phyloP scores from a whole-genome alignment of 1,284 basidiomycete genomes.

The Apiotrichum laibachii region DNA sequence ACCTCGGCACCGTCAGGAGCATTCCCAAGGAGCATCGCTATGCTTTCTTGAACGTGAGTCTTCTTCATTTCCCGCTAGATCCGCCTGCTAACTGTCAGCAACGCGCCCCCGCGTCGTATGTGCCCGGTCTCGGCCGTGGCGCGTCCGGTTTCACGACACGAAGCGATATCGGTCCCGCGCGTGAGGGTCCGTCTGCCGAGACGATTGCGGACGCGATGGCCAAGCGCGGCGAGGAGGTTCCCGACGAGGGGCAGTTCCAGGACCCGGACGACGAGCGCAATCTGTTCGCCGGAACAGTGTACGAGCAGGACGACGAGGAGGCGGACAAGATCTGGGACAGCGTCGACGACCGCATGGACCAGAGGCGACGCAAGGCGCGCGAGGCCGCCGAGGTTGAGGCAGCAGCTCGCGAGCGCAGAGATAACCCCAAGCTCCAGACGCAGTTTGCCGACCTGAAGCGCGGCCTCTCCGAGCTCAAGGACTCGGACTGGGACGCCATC shows the following conservation, averaged over 20 bases:
- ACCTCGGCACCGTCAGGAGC: slow-evolving; percentile 46
- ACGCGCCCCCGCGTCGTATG: slow-evolving; percentile 88
- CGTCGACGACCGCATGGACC: slow-evolving; percentile 88
- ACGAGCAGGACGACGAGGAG: slow-evolving; percentile 97
- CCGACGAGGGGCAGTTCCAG: slow-evolving; percentile 79
- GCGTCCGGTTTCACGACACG: slow-evolving; percentile 98
- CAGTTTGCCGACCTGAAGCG: slow-evolving; percentile 94
- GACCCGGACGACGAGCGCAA: slow-evolving; percentile 98
- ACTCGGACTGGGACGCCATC: slow-evolving; percentile 89
- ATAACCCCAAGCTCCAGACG: slow-evolving; percentile 53
- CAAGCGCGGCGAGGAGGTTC: slow-evolving; percentile 79
- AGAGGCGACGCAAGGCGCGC: slow-evolving; percentile 71
- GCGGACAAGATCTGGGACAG: slow-evolving; percentile 91
- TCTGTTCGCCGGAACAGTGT: slow-evolving; percentile 90
- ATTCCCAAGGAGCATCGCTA: slow-evolving; percentile 49
- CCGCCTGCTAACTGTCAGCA: slow-evolving; percentile 22
- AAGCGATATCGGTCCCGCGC: slow-evolving; percentile 96
- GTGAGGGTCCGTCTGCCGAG: slow-evolving; percentile 88
- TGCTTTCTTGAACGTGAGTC: slow-evolving; percentile 42
- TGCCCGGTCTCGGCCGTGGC: slow-evolving; percentile 93
- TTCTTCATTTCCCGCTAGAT: background rate
- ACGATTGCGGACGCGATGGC: slow-evolving; percentile 79
- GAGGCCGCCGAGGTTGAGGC: slow-evolving; percentile 49
- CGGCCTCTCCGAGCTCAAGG: slow-evolving; percentile 77
- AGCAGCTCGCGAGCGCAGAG: slow-evolving; percentile 46